phyloP scores from a whole-genome alignment of 306 rosid genomes.

The Castanea mollissima region DNA sequence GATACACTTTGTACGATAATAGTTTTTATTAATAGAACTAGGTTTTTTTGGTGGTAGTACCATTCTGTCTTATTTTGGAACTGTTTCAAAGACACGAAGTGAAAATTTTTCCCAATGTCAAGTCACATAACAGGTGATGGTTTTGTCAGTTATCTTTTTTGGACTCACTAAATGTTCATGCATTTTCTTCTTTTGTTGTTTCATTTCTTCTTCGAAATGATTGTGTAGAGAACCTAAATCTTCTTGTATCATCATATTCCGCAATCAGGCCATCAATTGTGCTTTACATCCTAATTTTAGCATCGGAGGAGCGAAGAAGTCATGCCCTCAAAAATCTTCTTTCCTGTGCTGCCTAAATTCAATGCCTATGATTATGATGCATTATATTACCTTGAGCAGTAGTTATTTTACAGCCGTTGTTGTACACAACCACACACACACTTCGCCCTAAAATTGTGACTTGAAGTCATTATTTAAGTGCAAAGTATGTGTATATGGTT shows the following conservation, averaged over 20 bases:
- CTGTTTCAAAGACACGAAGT: too few species aligned
- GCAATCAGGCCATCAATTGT: neutral
- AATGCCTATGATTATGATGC: neutral
- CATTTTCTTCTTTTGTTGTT: neutral
- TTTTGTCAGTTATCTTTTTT: neutral
- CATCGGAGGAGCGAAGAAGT: neutral
- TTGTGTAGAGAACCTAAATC: neutral
- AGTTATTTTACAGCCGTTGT: too few species aligned
- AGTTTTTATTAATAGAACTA: neutral
- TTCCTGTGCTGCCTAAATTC: neutral
- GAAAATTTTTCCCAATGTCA: neutral
- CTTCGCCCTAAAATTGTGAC: too few species aligned
- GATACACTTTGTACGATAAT: neutral
- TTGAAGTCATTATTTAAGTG: too few species aligned
- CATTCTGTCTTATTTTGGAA: neutral
- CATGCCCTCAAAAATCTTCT: neutral
- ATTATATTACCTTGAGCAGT: too few species aligned
- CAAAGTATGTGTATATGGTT: too few species aligned
- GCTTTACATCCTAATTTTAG: neutral
- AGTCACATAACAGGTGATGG: neutral
- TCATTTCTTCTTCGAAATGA: neutral
- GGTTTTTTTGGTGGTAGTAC: neutral
- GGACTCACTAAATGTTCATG: neutral
- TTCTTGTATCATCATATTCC: neutral
- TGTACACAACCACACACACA: too few species aligned